Evolutionary conservation across 2,329 filamentous ascomycete genomes (phyloP).

Genomic region (Phaeoacremonium minimum): DNA sequence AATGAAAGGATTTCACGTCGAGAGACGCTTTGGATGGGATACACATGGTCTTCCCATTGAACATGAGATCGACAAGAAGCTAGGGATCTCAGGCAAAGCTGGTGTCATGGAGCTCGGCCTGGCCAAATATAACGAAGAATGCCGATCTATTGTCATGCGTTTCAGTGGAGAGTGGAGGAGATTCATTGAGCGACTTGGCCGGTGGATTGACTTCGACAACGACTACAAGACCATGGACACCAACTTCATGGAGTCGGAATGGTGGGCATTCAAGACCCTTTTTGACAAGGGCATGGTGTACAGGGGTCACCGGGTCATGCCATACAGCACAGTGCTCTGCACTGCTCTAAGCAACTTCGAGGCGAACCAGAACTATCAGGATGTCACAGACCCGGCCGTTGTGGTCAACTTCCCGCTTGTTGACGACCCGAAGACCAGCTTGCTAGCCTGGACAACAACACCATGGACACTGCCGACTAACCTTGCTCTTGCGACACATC

Average conservation of each 20-base stretch:
- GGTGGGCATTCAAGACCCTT: constrained; percentile 95
- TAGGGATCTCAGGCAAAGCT: constrained; percentile 75
- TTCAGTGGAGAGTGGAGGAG: constrained; percentile 82
- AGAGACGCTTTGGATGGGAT: constrained; percentile 92
- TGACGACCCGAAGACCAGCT: constrained; percentile 67
- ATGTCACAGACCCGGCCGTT: constrained; percentile 84
- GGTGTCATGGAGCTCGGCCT: constrained; percentile 85
- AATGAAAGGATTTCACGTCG: constrained; percentile 92
- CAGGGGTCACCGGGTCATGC: constrained; percentile 88
- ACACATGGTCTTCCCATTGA: constrained; percentile 92
- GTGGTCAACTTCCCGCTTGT: constrained; percentile 84
- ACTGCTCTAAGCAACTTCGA: constrained; percentile 93
- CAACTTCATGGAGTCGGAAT: constrained; percentile 92
- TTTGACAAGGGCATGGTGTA: constrained; percentile 89
- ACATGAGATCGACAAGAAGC: constrained; percentile 95
- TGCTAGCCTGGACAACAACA: constrained; percentile 86
- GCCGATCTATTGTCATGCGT: constrained; percentile 88
- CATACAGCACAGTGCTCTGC: constrained; percentile 85
- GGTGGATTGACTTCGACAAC: constrained; percentile 98
- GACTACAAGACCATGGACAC: constrained; percentile 98
- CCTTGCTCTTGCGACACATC: constrained; percentile 65
- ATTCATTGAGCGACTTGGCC: constrained; percentile 82
- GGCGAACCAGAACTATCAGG: constrained; percentile 91
- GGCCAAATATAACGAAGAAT: constrained; percentile 87
- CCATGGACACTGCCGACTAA: constrained; percentile 81